Evolutionary conservation across 2,329 filamentous ascomycete species (phyloP).

Genomic region (Clonostachys byssicola): DNA sequence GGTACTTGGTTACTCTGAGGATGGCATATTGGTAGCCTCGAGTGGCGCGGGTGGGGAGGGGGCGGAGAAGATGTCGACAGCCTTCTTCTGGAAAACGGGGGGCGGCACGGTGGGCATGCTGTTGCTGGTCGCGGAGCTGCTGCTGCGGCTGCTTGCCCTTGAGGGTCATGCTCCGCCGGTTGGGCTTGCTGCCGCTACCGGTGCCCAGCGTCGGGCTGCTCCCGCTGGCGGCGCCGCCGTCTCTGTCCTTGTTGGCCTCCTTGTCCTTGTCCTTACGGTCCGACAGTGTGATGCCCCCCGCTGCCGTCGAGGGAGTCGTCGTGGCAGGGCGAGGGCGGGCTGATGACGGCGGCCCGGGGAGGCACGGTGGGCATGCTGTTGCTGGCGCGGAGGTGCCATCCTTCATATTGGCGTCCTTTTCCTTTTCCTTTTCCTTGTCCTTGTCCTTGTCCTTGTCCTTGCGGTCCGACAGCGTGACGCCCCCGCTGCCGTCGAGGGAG

Average conservation of each 20-base stretch:
- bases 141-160: background rate
- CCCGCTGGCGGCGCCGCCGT: slow-evolving; percentile 3
- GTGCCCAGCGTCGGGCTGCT: slow-evolving; percentile 8
- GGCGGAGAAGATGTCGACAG: no score
- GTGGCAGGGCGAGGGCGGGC: slow-evolving; percentile 9
- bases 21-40: no score
- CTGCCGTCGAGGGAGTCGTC: slow-evolving; percentile 15
- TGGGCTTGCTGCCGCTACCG: slow-evolving; percentile 5
- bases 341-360: slow-evolving; percentile 17
- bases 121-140: background rate
- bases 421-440: no score
- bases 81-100: no score
- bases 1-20: no score
- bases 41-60: no score
- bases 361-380: slow-evolving; percentile 20
- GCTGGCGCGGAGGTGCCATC: slow-evolving; percentile 9
- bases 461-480: background rate
- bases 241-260: slow-evolving; percentile 12
- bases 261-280: slow-evolving; percentile 16
- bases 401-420: slow-evolving; percentile 15
- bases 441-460: slow-evolving; percentile 20
- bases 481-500: slow-evolving; percentile 10
- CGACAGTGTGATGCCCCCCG: background rate
- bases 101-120: no score
- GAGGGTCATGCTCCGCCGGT: slow-evolving; percentile 1